Conservation (phyloP, 257 asterid species). For the Plantago elongata region DNA sequence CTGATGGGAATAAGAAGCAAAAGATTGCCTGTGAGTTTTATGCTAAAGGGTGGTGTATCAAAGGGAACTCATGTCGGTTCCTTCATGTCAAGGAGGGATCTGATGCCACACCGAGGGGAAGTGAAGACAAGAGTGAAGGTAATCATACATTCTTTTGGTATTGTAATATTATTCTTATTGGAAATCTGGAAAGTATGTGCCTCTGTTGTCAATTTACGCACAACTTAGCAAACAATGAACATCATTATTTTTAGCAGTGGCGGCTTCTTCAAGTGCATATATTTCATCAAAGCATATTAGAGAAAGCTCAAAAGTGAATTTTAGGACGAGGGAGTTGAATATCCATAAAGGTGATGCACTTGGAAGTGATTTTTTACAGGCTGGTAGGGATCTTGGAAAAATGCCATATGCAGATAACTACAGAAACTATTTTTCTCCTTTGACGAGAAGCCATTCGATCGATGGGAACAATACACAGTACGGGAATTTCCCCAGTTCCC, state of each 20-base stretch:
- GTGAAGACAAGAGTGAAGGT: slow-evolving; percentile 49
- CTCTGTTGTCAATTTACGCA: no score
- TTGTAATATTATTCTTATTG: slow-evolving; percentile 13
- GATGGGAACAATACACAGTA: slow-evolving; percentile 22
- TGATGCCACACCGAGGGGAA: slow-evolving; percentile 33
- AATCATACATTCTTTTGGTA: slow-evolving; percentile 23
- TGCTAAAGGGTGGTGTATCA: slow-evolving; percentile 92
- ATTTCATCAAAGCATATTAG: slow-evolving; percentile 31
- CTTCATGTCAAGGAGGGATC: slow-evolving; percentile 58
- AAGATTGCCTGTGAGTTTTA: slow-evolving; percentile 64
- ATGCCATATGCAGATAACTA: slow-evolving; percentile 26
- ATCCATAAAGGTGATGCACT: slow-evolving; percentile 22
- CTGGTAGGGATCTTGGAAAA: slow-evolving; percentile 26
- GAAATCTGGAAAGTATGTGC: slow-evolving; percentile 18
- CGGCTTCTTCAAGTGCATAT: slow-evolving; percentile 38
- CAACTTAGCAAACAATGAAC: not conserved
- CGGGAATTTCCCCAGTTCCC: slow-evolving; percentile 30
- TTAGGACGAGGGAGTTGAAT: slow-evolving; percentile 27
- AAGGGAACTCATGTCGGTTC: slow-evolving; percentile 77
- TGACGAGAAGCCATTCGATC: slow-evolving; percentile 31
- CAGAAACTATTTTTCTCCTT: slow-evolving; percentile 26
- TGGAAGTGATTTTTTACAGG: slow-evolving; percentile 18
- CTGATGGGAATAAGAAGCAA: slow-evolving; percentile 45
- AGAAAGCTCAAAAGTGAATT: slow-evolving; percentile 32
- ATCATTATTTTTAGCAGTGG: slow-evolving; percentile 30